phyloP scores from a whole-genome alignment of 1,139 yeast species.

The Hemisphaericaspora subhashii region DNA sequence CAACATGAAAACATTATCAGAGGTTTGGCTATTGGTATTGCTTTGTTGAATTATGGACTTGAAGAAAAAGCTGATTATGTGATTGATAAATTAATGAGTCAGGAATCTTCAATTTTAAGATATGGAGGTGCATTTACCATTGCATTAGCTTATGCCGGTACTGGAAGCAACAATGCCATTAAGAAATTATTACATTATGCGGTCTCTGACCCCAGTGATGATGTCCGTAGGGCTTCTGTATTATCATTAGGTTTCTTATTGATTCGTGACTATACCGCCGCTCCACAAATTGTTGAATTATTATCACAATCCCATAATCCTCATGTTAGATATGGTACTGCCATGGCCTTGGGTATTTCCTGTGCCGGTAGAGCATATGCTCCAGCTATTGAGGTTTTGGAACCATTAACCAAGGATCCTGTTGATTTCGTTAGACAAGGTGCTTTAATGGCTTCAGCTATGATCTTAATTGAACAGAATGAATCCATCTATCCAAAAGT shows the following conservation, averaged over 20 bases:
- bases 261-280: conserved; percentile 87
- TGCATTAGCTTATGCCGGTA: conserved; percentile 96
- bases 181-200: conserved; percentile 87
- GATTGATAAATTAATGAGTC: conserved; percentile 65
- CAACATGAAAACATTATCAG: conserved; percentile 94
- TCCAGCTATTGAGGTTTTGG: conserved; percentile 88
- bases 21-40: conserved; percentile 87
- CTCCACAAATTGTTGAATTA: conserved; percentile 92
- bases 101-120: conserved; percentile 82
- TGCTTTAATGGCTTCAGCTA: conserved; percentile 87
- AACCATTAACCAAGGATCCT: conserved; percentile 89
- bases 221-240: conserved; percentile 95
- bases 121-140: conserved; percentile 95
- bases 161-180: conserved; percentile 87
- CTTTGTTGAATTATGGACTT: conserved; percentile 80
- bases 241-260: conserved; percentile 91
- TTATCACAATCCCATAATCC: conserved; percentile 95
- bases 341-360: conserved; percentile 93
- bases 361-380: conserved; percentile 94
- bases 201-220: conserved; percentile 95
- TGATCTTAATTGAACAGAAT: conserved; percentile 92
- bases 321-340: conserved; percentile 97
- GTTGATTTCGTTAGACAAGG: conserved; percentile 98
- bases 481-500: conserved; percentile 83
- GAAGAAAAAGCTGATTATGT: conserved; percentile 79